These are phyloP conservation scores for Epicoccum sorghinum DNA, from an alignment of 2,329 filamentous ascomycete genomes.

Conservation along the genomic window DNA sequence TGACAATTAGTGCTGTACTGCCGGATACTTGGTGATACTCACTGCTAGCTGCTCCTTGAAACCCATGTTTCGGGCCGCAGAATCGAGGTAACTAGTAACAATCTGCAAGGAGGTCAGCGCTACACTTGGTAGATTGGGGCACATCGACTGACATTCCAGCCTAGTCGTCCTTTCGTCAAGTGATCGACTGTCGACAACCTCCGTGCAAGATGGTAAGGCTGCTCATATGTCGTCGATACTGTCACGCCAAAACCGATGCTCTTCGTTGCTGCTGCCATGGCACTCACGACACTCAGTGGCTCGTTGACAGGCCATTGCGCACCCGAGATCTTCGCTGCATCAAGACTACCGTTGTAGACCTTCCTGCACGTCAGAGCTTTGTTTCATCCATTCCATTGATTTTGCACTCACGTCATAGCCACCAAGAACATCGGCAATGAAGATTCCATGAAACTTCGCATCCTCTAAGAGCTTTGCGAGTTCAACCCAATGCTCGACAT, in stretches of 20 bases:
- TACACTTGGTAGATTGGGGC: background rate
- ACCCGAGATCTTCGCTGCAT: conserved; percentile 65
- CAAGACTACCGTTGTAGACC: conserved; percentile 68
- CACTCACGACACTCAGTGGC: conserved; percentile 66
- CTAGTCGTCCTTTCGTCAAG: conserved; percentile 64
- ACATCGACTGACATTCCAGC: conserved; percentile 32
- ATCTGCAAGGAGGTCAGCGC: conserved; percentile 51
- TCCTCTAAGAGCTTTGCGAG: conserved; percentile 48
- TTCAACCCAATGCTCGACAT: conserved; percentile 46
- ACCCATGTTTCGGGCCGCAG: conserved; percentile 68
- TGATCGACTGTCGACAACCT: conserved; percentile 72
- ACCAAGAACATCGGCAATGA: conserved; percentile 54
- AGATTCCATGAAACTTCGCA: conserved; percentile 50
- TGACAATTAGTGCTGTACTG: conserved; percentile 51
- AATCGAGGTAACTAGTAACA: conserved; percentile 72
- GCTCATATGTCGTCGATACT: conserved; percentile 70
- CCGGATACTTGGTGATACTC: conserved; percentile 63
- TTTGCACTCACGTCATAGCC: conserved; percentile 63
- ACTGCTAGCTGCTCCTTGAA: conserved; percentile 62
- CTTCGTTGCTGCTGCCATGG: conserved; percentile 71
- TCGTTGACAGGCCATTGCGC: conserved; percentile 77
- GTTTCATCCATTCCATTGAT: too few relatives aligned
- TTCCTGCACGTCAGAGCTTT: background rate
- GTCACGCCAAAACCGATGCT: conserved; percentile 74
- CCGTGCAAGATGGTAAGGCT: conserved; percentile 70